phyloP scores from a whole-genome alignment of 345 rosid species.

The Bruguiera parviflora region DNA sequence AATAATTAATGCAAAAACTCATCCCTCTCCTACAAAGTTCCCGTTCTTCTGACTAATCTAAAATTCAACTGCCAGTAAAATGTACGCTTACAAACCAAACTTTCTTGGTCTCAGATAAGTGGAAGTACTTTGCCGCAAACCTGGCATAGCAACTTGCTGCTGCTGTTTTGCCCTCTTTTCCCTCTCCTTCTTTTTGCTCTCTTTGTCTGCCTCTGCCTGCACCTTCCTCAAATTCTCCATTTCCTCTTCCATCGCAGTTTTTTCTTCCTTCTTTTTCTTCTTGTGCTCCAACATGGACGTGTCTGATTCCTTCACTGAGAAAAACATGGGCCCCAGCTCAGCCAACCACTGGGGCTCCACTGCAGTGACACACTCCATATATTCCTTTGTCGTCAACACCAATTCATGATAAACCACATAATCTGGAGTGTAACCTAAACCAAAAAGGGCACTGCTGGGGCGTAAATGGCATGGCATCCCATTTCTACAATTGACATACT shows the following conservation, averaged over 20 bases:
- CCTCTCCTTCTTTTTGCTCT: slow-evolving; percentile 52
- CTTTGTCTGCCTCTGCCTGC: slow-evolving; percentile 59
- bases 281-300: slow-evolving; percentile 87
- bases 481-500: slow-evolving; percentile 75
- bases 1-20: too few relatives aligned
- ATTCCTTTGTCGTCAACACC: slow-evolving; percentile 84
- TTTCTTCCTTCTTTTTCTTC: slow-evolving; percentile 82
- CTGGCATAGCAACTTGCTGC: slow-evolving; percentile 71
- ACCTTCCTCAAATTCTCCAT: slow-evolving; percentile 80
- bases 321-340: slow-evolving; percentile 95
- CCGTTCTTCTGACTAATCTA: too few relatives aligned
- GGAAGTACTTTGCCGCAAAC: slow-evolving; percentile 50
- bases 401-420: slow-evolving; percentile 88
- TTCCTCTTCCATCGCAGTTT: slow-evolving; percentile 93
- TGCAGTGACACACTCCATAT: slow-evolving; percentile 94
- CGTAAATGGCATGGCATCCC: slow-evolving; percentile 97
- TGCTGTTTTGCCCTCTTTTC: slow-evolving; percentile 64
- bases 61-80: too few relatives aligned
- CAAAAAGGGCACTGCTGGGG: slow-evolving; percentile 90
- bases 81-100: slow-evolving; percentile 49
- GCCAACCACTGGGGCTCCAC: slow-evolving; percentile 97
- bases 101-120: slow-evolving; percentile 82
- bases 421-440: slow-evolving; percentile 81
- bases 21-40: too few relatives aligned
- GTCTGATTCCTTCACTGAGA: slow-evolving; percentile 88